Percentiles rank a stretch among this genome's conserved stretches.
phyloP scores from a whole-genome alignment of 2,329 filamentous ascomycete genomes.

The Neofusicoccum kwambonambiense region DNA sequence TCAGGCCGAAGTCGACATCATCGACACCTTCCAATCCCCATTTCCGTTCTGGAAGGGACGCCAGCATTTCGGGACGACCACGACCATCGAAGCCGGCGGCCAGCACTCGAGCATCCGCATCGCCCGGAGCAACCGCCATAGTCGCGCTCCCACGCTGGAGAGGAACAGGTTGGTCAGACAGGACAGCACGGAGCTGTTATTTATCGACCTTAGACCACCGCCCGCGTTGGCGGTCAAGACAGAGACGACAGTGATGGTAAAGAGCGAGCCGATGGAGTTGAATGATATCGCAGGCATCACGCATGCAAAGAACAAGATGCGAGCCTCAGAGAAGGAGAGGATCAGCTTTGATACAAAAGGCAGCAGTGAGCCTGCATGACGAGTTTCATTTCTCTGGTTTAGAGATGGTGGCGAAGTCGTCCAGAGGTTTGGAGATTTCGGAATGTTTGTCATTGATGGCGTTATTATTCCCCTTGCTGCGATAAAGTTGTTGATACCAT shows the following conservation, averaged over 20 bases:
- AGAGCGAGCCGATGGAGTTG: constrained; percentile 19
- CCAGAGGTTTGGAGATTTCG: neutral
- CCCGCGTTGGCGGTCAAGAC: constrained; percentile 34
- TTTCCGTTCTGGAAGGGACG: constrained; percentile 30
- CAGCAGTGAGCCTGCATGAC: neutral
- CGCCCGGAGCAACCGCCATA: neutral
- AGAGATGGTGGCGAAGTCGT: neutral
- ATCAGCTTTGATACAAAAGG: neutral
- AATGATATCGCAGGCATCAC: neutral
- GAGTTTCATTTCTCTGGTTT: neutral
- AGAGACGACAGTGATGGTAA: constrained; percentile 42
- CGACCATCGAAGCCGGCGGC: constrained; percentile 39
- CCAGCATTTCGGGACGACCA: constrained; percentile 46
- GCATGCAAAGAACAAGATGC: neutral
- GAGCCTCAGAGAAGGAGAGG: neutral
- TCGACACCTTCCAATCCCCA: constrained; percentile 31
- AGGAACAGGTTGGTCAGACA: neutral
- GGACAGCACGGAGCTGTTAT: constrained; percentile 1
- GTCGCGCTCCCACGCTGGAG: constrained; percentile 28
- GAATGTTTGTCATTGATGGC: neutral
- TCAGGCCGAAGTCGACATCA: constrained; percentile 29
- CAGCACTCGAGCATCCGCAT: neutral
- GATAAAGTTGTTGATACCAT: neutral
- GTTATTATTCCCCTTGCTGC: neutral
- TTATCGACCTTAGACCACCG: neutral